phyloP scores from a whole-genome alignment of 805 yeast genomes.

The Barnettozyma vustinii region DNA sequence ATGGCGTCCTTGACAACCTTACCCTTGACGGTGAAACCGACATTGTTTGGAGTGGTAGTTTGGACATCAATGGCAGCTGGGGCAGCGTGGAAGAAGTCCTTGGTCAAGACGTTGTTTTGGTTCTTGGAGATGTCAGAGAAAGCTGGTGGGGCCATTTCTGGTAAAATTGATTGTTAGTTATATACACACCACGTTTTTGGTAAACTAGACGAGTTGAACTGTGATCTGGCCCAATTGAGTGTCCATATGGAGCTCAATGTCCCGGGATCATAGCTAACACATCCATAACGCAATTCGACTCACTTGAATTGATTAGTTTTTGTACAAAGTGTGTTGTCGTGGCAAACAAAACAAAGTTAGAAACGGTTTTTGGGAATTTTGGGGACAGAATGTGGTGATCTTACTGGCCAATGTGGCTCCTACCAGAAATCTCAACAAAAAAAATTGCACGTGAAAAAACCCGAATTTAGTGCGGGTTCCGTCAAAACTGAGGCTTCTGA shows the following conservation, averaged over 20 bases:
- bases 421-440: constrained; percentile 6
- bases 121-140: constrained; percentile 91
- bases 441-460: constrained; percentile 2
- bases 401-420: constrained; percentile 3
- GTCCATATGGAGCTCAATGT: neutral
- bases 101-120: constrained; percentile 82
- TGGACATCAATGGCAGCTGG: constrained; percentile 86
- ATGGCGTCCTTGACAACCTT: constrained; percentile 76
- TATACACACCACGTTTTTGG: neutral
- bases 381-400: neutral
- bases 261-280: neutral
- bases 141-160: constrained; percentile 71
- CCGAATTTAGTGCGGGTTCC: neutral
- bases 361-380: constrained; percentile 1
- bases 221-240: neutral
- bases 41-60: constrained; percentile 95
- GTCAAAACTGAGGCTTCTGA: neutral
- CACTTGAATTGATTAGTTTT: neutral
- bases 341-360: neutral
- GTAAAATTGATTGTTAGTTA: neutral
- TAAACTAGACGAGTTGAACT: neutral
- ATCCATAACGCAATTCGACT: neutral
- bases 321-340: neutral
- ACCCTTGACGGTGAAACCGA: constrained; percentile 89
- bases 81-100: constrained; percentile 89